A percentile compares a stretch with the other conserved stretches of the same genome.
Conservation (phyloP, 352 stramenopile species). For the Globisporangium camurandrum region DNA sequence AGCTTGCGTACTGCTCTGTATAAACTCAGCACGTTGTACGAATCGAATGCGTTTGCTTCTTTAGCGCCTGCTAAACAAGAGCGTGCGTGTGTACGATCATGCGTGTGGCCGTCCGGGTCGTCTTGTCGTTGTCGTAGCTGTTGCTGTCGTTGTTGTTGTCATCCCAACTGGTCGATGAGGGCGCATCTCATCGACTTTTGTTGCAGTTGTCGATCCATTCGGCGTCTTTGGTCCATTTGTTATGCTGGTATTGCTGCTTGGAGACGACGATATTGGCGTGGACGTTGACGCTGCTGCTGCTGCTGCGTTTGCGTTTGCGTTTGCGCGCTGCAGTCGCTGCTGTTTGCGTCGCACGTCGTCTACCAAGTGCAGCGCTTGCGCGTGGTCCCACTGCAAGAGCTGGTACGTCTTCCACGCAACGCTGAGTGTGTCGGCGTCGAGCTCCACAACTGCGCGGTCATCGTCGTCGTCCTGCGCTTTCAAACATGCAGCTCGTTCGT, state of each 20-base stretch:
- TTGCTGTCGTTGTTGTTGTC: not conserved
- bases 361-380: conserved; percentile 22
- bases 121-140: conserved; percentile 3
- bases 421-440: conserved; percentile 18
- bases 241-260: too few relatives aligned
- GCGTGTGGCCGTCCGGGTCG: not conserved
- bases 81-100: not conserved
- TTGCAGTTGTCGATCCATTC: not conserved
- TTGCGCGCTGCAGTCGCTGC: conserved; percentile 18
- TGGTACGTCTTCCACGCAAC: conserved; percentile 30
- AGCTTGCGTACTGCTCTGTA: too few relatives aligned
- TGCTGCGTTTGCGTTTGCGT: not conserved
- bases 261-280: too few relatives aligned
- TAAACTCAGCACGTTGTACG: too few relatives aligned
- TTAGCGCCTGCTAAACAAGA: too few relatives aligned
- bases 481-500: not conserved
- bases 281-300: not conserved
- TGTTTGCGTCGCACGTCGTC: conserved; percentile 24
- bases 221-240: not conserved
- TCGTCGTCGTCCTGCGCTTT: not conserved
- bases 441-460: not conserved
- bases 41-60: too few relatives aligned
- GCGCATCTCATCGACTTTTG: conserved; percentile 12
- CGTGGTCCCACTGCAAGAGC: conserved; percentile 28
- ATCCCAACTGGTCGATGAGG: conserved; percentile 2